Evolutionary conservation across 148 eudicot genomes (phyloP), one percentile per base, ranked within the genome.

Genomic region (Rhododendron griersonianum): DNA sequence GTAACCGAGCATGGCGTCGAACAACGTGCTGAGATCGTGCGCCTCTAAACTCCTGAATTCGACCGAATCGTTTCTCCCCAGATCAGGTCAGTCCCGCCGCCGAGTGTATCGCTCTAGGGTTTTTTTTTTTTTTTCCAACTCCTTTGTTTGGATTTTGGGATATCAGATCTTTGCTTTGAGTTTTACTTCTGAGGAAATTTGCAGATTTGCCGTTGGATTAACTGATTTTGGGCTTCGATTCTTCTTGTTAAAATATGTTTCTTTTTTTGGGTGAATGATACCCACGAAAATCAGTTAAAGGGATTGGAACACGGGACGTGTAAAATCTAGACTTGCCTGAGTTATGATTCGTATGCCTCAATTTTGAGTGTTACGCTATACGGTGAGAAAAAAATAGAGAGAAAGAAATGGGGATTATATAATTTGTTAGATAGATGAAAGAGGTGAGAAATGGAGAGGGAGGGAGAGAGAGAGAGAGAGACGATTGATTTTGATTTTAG

Each of bases 11-110:
- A 95, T 95, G 98, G 95, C 98, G 84, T 85, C 93, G 95, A 94
- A 86, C 90, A 90, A 87, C 83, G 93, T 90, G 14, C 28, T 93
- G 71, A 89, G 95, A 87, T 90, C 95, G 13, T 91, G 93, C 88
- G 94, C 94, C 75, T 86, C 94, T 1, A 92, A 90, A 87, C 86
- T 95, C 82, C 69, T 93, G 67, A 84, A 86, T 84, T 91, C 98
- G 63, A 86, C 96, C 33, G 88, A 89, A 30, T 91, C 94, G 6
- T 21, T 93, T 85, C 85, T 88, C 47, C 83, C 94, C 53, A 94
- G 87, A 81, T 90, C 95, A 91, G 96, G 96, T 95, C 37, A 39
- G 89, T 69, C 21, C 33, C 78, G 33, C 44, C 28, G 15, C 74
- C 55, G 47, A 41, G 3, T 28, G 39, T 83, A 30, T 15, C 63